Base-by-base conservation (phyloP, 2,329 filamentous ascomycete species). In the Ophiobolus disseminans region DNA sequence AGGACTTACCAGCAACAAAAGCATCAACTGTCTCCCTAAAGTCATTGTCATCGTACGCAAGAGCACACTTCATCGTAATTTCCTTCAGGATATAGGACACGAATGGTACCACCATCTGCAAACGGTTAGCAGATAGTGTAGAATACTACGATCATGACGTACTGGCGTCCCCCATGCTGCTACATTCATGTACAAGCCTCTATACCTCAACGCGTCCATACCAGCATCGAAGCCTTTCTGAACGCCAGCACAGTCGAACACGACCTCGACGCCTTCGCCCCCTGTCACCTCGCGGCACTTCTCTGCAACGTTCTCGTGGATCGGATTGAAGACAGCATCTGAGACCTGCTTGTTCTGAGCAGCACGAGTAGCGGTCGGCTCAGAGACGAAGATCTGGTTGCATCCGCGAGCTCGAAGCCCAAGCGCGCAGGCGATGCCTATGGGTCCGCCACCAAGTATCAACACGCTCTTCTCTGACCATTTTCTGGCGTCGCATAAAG, bases 161-260 rank as follows among this genome's bases (percentile, higher is more conserved):
- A 72, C 69, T 14, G 65, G 60, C 14, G 60, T 59, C 38, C 66
- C 61, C 71, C 69, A 73, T 2, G 45, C 55, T 2, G 70, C 67
- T 25, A 74, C 58, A 49, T 72, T 73, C 48, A 71, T 63, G 48
- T 69, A 69, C 4, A 26, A 55, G 3, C 71, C 72, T 25, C 50
- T 49, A 22, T 55, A 60, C 14, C 43, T 63, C 21, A 73, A 10
- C 2, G 66, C 66, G 39, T 69, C 66, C 43, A 70, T 60, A 1
- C 55, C 70, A 11, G 57, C 63, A 35, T 69, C 60, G 19, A 73
- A 39, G 0, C 57, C 71, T 23, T 55, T 51, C 41, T 65, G 63
- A 10, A 68, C 54, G 5, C 70, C 70, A 3, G 70, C 70, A 55
- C 67, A 69, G 48, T 74, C 69, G 34, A 73, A 73, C 3, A 68